Base-by-base conservation (phyloP, 2,329 filamentous ascomycete species). In the Cordyceps militaris region DNA sequence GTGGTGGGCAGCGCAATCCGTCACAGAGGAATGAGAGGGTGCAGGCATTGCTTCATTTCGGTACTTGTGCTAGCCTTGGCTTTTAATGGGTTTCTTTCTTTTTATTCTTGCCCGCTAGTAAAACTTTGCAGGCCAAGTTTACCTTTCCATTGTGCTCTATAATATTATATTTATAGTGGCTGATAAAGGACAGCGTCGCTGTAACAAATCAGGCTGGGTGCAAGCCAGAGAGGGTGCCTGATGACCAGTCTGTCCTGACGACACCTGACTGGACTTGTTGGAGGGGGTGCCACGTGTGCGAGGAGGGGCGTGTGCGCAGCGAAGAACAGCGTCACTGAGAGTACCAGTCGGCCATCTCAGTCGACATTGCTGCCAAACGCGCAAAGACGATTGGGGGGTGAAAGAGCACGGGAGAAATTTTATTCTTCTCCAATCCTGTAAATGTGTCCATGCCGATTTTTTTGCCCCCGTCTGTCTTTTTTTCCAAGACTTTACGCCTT, bases 251-350 rank as follows among this genome's bases (percentile, higher is more conserved):
- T 19, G 13, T 21, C 38, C 21, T 14, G 34, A 38, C 6, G 58
- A 59, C 64, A 65, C 50, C 64, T 65, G 64, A 65, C 64, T 65
- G 64, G 63, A 11, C 58, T 63, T 63, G 48, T 23, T 59, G 56
- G 60, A 57, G 61, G 63, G 60, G 44, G 24, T 9, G 49, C 49
- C 23, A 48, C n/a, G 19, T 42, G 34, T 38, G 4, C 4, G 9
- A 43, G 21, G 43, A 23, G 19, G 54, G 54, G 54, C 28, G 54
- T 56, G 54, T 49, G 26, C 43, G 32, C 28, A 56, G 42, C 14
- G 34, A 38, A n/a, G 10, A 3, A 34, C 32, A 13, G 32, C 10
- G 14, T 9, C 4, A 16, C 14, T 13, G 5, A 16, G 38, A 42
- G 38, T 42, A 42, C 38, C 38, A 10, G 40, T 24, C n/a, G 21